A percentile compares a stretch with the other conserved stretches of the same genome.
Evolutionary conservation across 768 basidiomycete species (phyloP).

Genomic region (Boletus reticulatus): DNA sequence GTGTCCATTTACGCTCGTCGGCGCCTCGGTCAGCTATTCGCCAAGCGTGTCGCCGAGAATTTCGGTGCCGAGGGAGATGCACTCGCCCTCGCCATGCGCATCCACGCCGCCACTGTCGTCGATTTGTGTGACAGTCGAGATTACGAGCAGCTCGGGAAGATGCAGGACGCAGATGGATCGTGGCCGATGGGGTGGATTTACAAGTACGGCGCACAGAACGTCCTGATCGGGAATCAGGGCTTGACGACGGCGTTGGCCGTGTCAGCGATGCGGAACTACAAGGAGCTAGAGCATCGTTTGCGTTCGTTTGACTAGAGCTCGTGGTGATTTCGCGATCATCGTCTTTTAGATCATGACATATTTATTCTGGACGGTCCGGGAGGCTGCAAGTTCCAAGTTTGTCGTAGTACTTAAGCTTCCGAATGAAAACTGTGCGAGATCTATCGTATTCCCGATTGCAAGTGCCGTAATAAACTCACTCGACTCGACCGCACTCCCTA

Average conservation of each 20-base stretch:
- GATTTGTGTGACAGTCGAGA: slow-evolving; percentile 13
- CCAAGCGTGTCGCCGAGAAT: slow-evolving; percentile 12
- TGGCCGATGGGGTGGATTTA: slow-evolving; percentile 23
- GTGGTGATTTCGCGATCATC: background rate
- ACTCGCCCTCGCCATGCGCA: slow-evolving; percentile 18
- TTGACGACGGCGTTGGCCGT: slow-evolving; percentile 22
- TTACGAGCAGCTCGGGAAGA: slow-evolving; percentile 12
- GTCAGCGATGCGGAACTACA: slow-evolving; percentile 14
- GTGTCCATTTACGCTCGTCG: slow-evolving; percentile 16
- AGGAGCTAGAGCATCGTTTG: slow-evolving; percentile 8
- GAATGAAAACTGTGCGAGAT: too few species aligned
- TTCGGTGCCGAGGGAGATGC: slow-evolving; percentile 21
- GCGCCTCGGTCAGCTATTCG: slow-evolving; percentile 11
- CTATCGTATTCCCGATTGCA: too few species aligned
- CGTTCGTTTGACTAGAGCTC: slow-evolving; percentile 11
- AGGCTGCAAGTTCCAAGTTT: too few species aligned
- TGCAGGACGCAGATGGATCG: slow-evolving; percentile 22
- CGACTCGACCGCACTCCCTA: too few species aligned
- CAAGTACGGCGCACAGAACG: slow-evolving; percentile 3
- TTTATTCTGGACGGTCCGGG: too few species aligned
- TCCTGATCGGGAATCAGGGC: slow-evolving; percentile 17
- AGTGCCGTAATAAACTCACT: too few species aligned
- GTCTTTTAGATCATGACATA: background rate
- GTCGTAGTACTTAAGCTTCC: too few species aligned
- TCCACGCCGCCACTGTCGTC: slow-evolving; percentile 9